Evolutionary conservation across 2,329 filamentous ascomycete species (phyloP), one percentile per base, ranked within the genome.

Genomic region (Xylaria polymorpha): DNA sequence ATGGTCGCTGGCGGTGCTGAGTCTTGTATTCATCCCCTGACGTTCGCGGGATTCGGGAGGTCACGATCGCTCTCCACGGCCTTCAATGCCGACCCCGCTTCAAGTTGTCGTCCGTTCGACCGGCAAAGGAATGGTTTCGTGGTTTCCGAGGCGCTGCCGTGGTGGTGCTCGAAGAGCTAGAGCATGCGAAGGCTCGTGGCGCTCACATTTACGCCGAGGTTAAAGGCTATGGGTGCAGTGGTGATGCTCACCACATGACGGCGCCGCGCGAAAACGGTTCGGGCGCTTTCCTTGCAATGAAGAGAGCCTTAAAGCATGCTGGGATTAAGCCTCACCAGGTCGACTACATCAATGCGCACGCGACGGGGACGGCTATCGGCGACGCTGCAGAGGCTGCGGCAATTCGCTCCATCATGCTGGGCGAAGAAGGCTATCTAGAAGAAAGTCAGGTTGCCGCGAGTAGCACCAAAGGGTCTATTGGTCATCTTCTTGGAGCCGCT

Each of bases 1-100:
- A 98, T 99, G 94, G 83, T 99, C 9, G 94, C 96, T n/a, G 96
- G 96, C 50, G 95, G 95, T 35, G 90, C 95, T 9, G 96, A 99
- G 81, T 94, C 95, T 0, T 99, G 96, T 79, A 95, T 99, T 65
- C 95, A 99, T 78, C 96, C 96, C 10, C 85, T 99, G 51, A 93
- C 95, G 1, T 92, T 98, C 74, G 93, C 94, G 7, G 96, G 95
- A 7, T 99, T 99, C 77, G 92, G 94, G 29, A 88, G 94, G 70
- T 94, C 94, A 1, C 88, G 95, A 68, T 98, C 94, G 61, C 83
- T 99, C 43, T 91, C 94, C 7, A 97, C 93, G 0, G 87, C 85
- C 3, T 97, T 90, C 82, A 98, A 98, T 77, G 83, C 92, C 68
- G 80, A 85, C 10, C 94, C 95, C 0, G 74, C 83, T 1, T 83